phyloP scores from a whole-genome alignment of 164 flowering plant genomes.

The Liriodendron chinense region DNA sequence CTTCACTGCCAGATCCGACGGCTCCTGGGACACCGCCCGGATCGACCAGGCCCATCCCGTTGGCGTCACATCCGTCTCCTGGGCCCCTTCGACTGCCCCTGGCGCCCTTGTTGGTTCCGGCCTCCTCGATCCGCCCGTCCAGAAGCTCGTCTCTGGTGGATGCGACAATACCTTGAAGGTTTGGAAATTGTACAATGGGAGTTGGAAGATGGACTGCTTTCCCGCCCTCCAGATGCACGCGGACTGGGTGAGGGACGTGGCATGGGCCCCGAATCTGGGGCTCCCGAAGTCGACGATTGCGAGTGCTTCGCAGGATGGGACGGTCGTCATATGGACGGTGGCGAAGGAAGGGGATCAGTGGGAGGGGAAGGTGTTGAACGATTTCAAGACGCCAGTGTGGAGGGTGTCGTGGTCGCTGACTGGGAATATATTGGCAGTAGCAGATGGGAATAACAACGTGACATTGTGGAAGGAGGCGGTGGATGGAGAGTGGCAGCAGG shows the following conservation, averaged over 20 bases:
- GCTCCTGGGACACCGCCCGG: slow-evolving; percentile 39
- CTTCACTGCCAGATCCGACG: slow-evolving; percentile 36
- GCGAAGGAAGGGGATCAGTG: slow-evolving; percentile 48
- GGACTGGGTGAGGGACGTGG: slow-evolving; percentile 54
- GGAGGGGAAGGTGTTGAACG: slow-evolving; percentile 43
- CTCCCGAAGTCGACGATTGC: slow-evolving; percentile 54
- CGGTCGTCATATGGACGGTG: slow-evolving; percentile 46
- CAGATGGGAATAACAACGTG: slow-evolving; percentile 46
- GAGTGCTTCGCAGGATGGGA: slow-evolving; percentile 51
- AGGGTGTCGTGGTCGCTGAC: slow-evolving; percentile 50
- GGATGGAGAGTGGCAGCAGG: slow-evolving; percentile 52
- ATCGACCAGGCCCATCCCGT: slow-evolving; percentile 51
- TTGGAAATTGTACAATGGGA: slow-evolving; percentile 42
- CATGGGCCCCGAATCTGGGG: slow-evolving; percentile 57
- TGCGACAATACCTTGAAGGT: slow-evolving; percentile 48
- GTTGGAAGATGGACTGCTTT: slow-evolving; percentile 54
- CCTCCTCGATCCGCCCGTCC: slow-evolving; percentile 31
- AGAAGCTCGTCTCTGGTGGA: slow-evolving; percentile 48
- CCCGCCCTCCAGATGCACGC: slow-evolving; percentile 48
- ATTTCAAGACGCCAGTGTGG: slow-evolving; percentile 48
- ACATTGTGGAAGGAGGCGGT: slow-evolving; percentile 55
- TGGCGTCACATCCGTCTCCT: slow-evolving; percentile 51
- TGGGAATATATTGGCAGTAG: slow-evolving; percentile 46
- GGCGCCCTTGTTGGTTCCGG: slow-evolving; percentile 38
- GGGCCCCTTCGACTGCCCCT: slow-evolving; percentile 47